Percentiles rank a stretch among this genome's conserved stretches.
These are phyloP conservation scores for Cryptococcus neoformans DNA, from an alignment of 1,284 basidiomycete species.

Conservation along the genomic window DNA sequence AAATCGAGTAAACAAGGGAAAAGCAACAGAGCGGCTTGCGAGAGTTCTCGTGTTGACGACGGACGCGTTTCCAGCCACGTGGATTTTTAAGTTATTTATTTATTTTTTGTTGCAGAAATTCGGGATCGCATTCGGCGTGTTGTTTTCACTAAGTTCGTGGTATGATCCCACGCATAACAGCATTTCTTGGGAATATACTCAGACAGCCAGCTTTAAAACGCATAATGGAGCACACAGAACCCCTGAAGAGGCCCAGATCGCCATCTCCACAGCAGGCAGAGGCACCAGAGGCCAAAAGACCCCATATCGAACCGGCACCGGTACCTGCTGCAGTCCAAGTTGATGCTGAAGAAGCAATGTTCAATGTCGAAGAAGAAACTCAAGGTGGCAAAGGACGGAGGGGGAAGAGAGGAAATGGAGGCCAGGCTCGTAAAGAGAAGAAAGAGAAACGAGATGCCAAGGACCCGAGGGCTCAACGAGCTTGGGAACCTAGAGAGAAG, in stretches of 20 bases:
- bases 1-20: no score
- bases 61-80: no score
- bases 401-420: not conserved
- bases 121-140: no score
- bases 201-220: not conserved
- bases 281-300: not conserved
- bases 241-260: not conserved
- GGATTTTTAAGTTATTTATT: no score
- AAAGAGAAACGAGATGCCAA: constrained; percentile 4
- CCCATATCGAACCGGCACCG: not conserved
- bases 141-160: not conserved
- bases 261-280: not conserved
- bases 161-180: not conserved
- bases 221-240: not conserved
- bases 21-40: no score
- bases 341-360: constrained; percentile 15
- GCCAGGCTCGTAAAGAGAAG: constrained; percentile 3
- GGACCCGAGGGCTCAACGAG: constrained; percentile 9
- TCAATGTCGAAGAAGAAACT: constrained; percentile 2
- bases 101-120: no score
- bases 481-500: constrained; percentile 12
- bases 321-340: constrained; percentile 1
- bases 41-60: no score
- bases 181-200: not conserved
- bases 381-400: constrained; percentile 1